Conservation (phyloP, 805 yeast genomes). For the Wickerhamomyces queroliae region DNA sequence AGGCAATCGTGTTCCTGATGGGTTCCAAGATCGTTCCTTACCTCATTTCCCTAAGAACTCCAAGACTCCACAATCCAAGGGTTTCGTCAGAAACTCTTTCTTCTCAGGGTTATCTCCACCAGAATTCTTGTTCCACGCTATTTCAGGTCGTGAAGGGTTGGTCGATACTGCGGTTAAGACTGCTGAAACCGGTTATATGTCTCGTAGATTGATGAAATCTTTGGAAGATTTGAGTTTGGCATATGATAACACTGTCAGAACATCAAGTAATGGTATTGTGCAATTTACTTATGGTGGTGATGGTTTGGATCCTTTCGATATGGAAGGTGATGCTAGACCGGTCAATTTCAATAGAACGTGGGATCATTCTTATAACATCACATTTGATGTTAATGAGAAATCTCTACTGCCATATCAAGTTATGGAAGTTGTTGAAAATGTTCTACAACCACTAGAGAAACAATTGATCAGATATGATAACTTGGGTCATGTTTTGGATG, state of each 20-base stretch:
- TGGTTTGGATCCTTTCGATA: constrained; percentile 95
- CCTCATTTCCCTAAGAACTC: constrained; percentile 97
- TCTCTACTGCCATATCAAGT: constrained; percentile 72
- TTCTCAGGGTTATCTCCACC: constrained; percentile 93
- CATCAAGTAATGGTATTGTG: constrained; percentile 92
- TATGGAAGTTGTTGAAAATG: constrained; percentile 42
- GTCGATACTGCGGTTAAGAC: constrained; percentile 99
- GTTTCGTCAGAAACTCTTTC: constrained; percentile 95
- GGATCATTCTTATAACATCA: constrained; percentile 82
- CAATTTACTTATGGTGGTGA: constrained; percentile 99
- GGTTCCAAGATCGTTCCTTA: constrained; percentile 97
- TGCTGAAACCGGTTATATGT: constrained; percentile 98
- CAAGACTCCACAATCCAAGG: constrained; percentile 96
- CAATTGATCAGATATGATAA: constrained; percentile 66
- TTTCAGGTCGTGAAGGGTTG: constrained; percentile 98
- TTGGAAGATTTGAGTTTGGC: constrained; percentile 91
- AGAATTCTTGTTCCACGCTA: constrained; percentile 96
- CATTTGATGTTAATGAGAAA: constrained; percentile 47
- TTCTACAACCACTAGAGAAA: constrained; percentile 56
- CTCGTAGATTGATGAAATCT: constrained; percentile 96
- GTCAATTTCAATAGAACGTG: constrained; percentile 92
- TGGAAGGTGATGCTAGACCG: constrained; percentile 98
- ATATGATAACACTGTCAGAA: constrained; percentile 92
- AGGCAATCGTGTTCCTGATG: constrained; percentile 99
- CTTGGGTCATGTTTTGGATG: constrained; percentile 47